phyloP scores from a whole-genome alignment of 2,329 filamentous ascomycete genomes.

The Diaporthe sp. region DNA sequence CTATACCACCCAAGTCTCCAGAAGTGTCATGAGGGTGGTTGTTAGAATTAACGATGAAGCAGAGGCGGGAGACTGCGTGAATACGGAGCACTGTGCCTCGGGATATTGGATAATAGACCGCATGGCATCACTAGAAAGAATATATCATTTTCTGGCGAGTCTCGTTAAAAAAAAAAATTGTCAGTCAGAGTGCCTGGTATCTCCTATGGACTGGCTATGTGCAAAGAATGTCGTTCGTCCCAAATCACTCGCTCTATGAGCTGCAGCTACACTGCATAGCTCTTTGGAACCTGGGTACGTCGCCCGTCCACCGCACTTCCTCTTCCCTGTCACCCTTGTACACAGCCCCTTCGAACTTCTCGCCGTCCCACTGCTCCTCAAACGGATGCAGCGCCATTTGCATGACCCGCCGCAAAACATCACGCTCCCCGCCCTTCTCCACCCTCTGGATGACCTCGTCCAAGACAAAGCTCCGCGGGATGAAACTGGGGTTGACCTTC shows the following conservation, averaged over 20 bases:
- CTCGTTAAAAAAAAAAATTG: no score
- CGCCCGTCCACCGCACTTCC: slow-evolving; percentile 84
- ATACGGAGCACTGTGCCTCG: slow-evolving; percentile 4
- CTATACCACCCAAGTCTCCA: background rate
- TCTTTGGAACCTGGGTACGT: slow-evolving; percentile 81
- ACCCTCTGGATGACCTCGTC: slow-evolving; percentile 93
- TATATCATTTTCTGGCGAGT: background rate
- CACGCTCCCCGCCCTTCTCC: slow-evolving; percentile 83
- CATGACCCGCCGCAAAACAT: slow-evolving; percentile 82
- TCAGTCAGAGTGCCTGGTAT: slow-evolving; percentile 9
- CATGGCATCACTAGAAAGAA: background rate
- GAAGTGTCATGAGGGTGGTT: background rate
- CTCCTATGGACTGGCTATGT: background rate
- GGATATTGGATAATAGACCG: background rate
- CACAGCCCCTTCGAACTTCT: slow-evolving; percentile 56
- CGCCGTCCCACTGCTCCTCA: slow-evolving; percentile 76
- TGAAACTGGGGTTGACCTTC: slow-evolving; percentile 89
- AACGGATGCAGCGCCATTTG: slow-evolving; percentile 88
- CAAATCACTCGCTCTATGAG: slow-evolving; percentile 62
- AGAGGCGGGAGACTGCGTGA: slow-evolving; percentile 18
- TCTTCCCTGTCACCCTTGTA: slow-evolving; percentile 74
- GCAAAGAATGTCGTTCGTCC: background rate
- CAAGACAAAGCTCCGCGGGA: slow-evolving; percentile 90
- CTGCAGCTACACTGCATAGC: slow-evolving; percentile 97
- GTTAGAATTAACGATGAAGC: background rate